Percentiles rank a stretch among this genome's conserved stretches.
Evolutionary conservation across 2,329 filamentous ascomycete species (phyloP).

Genomic region (Fusarium zealandicum): DNA sequence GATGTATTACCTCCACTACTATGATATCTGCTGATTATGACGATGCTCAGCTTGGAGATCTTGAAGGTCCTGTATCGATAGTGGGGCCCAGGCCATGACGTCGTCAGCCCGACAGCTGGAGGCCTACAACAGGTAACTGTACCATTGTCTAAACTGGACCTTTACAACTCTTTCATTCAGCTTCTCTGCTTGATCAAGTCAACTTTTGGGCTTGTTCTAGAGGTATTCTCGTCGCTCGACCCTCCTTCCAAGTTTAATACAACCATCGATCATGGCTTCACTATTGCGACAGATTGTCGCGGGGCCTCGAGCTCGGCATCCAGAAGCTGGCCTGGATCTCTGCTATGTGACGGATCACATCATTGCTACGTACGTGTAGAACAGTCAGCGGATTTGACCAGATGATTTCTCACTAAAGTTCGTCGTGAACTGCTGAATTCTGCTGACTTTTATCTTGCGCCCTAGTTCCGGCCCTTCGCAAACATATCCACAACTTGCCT

Average conservation of each 20-base stretch:
- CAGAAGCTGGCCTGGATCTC: constrained; percentile 88
- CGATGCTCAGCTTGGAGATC: neutral
- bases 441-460: constrained; percentile 13
- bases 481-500: constrained; percentile 88
- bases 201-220: neutral
- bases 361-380: constrained; percentile 61
- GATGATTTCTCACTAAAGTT: neutral
- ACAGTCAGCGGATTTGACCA: neutral
- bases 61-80: too few relatives aligned
- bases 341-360: constrained; percentile 93
- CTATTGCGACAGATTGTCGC: constrained; percentile 91
- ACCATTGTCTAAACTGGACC: neutral
- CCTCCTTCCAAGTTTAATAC: neutral
- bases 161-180: constrained; percentile 1
- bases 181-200: neutral
- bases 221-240: neutral
- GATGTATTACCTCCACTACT: too few relatives aligned
- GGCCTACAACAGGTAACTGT: neutral
- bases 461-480: constrained; percentile 86
- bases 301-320: constrained; percentile 81
- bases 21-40: constrained; percentile 12
- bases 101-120: constrained; percentile 23
- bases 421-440: neutral
- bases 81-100: constrained; percentile 36
- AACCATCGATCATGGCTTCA: constrained; percentile 63